These are phyloP conservation scores for Trichosporon coremiiforme DNA, from an alignment of 1,284 basidiomycete genomes.

Conservation along the genomic window DNA sequence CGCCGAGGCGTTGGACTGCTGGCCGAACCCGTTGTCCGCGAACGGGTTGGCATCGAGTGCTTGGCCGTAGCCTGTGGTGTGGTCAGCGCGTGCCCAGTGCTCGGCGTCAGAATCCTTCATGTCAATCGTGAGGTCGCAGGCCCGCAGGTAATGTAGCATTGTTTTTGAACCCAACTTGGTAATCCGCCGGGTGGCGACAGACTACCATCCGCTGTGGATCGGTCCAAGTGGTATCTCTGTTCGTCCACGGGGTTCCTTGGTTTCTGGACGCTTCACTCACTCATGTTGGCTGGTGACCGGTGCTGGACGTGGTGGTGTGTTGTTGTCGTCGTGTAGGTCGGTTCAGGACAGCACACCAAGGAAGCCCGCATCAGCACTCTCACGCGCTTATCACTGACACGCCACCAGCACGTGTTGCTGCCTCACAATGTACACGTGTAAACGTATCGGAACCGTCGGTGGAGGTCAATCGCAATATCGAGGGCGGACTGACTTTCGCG, in stretches of 20 bases:
- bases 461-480: conserved; percentile 2
- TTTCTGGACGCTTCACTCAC: neutral
- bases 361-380: conserved; percentile 11
- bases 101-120: neutral
- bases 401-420: neutral
- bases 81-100: neutral
- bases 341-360: neutral
- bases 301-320: neutral
- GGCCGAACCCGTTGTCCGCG: conserved; percentile 46
- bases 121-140: neutral
- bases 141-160: neutral
- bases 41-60: conserved; percentile 47
- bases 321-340: neutral
- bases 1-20: conserved; percentile 45
- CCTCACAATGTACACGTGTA: neutral
- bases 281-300: conserved; percentile 1
- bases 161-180: neutral
- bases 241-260: neutral
- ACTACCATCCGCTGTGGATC: neutral
- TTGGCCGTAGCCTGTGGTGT: conserved; percentile 18
- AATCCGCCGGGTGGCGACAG: neutral
- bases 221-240: neutral
- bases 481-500: neutral
- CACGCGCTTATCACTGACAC: conserved; percentile 12
- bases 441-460: neutral